Evolutionary conservation across 176 grass and related monocot species (phyloP).

Genomic region (Thinopyrum elongatum): DNA sequence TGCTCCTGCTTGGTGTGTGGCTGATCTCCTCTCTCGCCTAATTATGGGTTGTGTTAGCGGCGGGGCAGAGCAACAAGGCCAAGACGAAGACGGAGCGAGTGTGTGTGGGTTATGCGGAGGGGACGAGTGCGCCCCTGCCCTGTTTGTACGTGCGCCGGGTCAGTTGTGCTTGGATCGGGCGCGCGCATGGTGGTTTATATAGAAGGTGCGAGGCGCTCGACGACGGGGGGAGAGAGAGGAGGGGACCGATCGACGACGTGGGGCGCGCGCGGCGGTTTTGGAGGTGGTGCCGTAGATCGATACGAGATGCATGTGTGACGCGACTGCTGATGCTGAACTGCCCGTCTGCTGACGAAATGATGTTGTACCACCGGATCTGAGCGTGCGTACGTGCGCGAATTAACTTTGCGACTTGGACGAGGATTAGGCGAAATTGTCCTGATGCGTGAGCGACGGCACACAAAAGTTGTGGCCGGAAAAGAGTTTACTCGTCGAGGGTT

Average conservation of each 20-base stretch:
- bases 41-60: not conserved
- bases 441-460: not conserved
- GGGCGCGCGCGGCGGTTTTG: not conserved
- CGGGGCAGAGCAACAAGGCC: not conserved
- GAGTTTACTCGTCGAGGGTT: not conserved
- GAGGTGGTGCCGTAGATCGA: not conserved
- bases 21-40: not conserved
- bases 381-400: not conserved
- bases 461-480: not conserved
- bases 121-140: not conserved
- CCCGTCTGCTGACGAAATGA: not conserved
- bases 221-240: too few species aligned
- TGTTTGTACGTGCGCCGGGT: too few species aligned
- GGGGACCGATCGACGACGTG: not conserved
- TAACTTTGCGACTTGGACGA: not conserved
- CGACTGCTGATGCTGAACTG: not conserved
- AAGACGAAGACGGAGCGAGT: not conserved
- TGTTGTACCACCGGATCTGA: not conserved
- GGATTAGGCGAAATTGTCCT: not conserved
- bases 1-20: constrained; percentile 10
- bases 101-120: not conserved
- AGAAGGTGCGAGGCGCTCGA: not conserved
- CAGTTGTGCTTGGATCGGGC: too few species aligned
- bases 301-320: not conserved
- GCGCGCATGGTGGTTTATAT: constrained; percentile 11